These are phyloP conservation scores for Talaromyces thailandensis DNA, from an alignment of 495 filamentous ascomycete species.

Conservation along the genomic window DNA sequence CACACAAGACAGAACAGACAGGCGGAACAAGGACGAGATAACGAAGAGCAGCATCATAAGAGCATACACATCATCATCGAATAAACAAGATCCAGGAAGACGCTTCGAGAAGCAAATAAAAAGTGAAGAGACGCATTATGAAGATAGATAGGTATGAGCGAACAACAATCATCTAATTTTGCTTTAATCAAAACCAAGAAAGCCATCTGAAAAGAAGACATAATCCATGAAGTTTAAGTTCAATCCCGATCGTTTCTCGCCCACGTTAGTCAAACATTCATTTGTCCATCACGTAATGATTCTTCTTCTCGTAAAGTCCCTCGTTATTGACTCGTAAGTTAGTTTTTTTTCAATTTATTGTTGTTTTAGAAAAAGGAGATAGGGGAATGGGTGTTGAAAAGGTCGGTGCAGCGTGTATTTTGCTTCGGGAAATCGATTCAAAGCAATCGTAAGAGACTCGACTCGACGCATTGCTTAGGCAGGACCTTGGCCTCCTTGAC, in stretches of 20 bases:
- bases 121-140: not conserved
- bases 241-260: not conserved
- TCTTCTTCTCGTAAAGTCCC: not conserved
- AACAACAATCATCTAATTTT: not conserved
- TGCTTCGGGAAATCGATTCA: not conserved
- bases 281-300: not conserved
- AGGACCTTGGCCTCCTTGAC: conserved; percentile 2
- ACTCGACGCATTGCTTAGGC: not conserved
- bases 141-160: not conserved
- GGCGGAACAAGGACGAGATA: not conserved
- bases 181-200: not conserved
- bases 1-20: not conserved
- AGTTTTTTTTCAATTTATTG: not conserved
- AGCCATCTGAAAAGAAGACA: not conserved
- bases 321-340: not conserved
- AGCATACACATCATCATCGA: not conserved
- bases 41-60: not conserved
- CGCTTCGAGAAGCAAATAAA: not conserved
- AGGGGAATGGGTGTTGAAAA: not conserved
- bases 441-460: not conserved
- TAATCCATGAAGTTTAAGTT: not conserved
- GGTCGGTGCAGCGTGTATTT: not conserved
- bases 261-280: not conserved
- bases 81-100: not conserved
- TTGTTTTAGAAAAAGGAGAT: not conserved